These are phyloP conservation scores for Colletotrichum sp. DNA, from an alignment of 2,329 filamentous ascomycete species.

Conservation along the genomic window DNA sequence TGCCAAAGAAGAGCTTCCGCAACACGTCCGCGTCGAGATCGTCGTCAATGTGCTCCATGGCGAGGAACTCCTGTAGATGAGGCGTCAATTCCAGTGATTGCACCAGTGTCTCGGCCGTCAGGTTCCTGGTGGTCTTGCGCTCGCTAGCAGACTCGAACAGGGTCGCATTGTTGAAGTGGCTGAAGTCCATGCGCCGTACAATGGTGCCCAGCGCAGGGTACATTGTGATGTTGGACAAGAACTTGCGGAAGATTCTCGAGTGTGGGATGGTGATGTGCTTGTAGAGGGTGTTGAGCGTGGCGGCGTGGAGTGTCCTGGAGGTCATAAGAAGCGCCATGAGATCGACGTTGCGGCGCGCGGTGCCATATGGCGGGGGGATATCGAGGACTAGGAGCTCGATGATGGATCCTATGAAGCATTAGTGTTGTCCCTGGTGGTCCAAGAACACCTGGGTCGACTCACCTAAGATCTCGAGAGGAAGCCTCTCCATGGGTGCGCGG, in stretches of 20 bases:
- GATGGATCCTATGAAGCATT: conserved; percentile 62
- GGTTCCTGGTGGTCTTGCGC: conserved; percentile 75
- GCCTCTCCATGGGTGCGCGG: conserved; percentile 65
- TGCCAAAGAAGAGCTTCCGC: conserved; percentile 70
- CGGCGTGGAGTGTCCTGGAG: conserved; percentile 76
- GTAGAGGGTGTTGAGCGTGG: conserved; percentile 78
- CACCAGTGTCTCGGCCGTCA: conserved; percentile 75
- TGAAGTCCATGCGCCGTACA: conserved; percentile 82
- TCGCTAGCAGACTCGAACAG: conserved; percentile 78
- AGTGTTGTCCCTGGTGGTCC: conserved; percentile 15
- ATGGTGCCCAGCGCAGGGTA: conserved; percentile 75
- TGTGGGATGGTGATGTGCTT: conserved; percentile 82
- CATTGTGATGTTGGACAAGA: conserved; percentile 70
- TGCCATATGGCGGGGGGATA: conserved; percentile 73
- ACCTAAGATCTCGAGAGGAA: conserved; percentile 77
- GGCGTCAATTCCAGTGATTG: conserved; percentile 75
- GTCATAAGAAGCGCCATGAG: conserved; percentile 77
- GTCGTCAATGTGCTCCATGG: conserved; percentile 81
- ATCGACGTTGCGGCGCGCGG: conserved; percentile 78
- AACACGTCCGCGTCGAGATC: conserved; percentile 74
- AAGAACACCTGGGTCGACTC: conserved; percentile 37
- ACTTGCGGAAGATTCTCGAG: conserved; percentile 83
- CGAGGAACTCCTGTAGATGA: conserved; percentile 77
- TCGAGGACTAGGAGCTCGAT: conserved; percentile 78
- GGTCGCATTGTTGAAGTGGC: conserved; percentile 82